Evolutionary conservation across 2,329 filamentous ascomycete species (phyloP).

Genomic region (Dothistroma septosporum): DNA sequence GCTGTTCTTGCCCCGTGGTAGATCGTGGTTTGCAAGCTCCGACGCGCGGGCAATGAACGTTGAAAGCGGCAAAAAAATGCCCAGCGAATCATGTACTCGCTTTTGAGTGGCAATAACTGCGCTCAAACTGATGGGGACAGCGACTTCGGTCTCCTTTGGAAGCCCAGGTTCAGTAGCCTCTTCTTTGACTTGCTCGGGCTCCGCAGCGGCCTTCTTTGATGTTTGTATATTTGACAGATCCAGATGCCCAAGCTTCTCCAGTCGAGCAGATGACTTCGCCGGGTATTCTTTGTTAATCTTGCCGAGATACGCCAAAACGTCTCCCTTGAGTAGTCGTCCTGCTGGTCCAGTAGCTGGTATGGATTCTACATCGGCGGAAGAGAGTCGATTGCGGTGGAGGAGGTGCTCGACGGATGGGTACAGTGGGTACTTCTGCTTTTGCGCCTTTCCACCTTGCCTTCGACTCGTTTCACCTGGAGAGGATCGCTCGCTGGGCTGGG

Average conservation of each 20-base stretch:
- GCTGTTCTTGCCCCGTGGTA: conserved; percentile 63
- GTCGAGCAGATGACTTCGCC: conserved; percentile 63
- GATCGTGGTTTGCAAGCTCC: conserved; percentile 79
- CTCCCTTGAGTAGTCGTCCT: conserved; percentile 87
- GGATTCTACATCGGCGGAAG: conserved; percentile 69
- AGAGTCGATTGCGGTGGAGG: conserved; percentile 72
- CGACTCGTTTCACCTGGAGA: conserved; percentile 4
- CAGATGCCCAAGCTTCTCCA: conserved; percentile 73
- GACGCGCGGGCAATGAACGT: conserved; percentile 83
- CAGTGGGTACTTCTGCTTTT: conserved; percentile 66
- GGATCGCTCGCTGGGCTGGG: conserved; percentile 7
- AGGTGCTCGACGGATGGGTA: conserved; percentile 81
- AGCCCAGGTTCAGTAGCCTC: conserved; percentile 41
- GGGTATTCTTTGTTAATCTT: conserved; percentile 69
- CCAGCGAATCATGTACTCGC: conserved; percentile 71
- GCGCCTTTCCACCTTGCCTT: conserved; percentile 43
- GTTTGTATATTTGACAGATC: conserved; percentile 95
- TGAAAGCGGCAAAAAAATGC: conserved; percentile 75
- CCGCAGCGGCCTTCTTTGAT: conserved; percentile 41
- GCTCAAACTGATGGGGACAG: conserved; percentile 71
- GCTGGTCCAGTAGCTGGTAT: conserved; percentile 85
- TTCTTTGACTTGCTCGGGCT: conserved; percentile 41
- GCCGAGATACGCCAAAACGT: conserved; percentile 86
- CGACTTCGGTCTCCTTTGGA: conserved; percentile 55
- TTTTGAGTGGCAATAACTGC: conserved; percentile 77